Evolutionary conservation across 257 asterid genomes (phyloP).

Genomic region (Orobanche coerulescens): DNA sequence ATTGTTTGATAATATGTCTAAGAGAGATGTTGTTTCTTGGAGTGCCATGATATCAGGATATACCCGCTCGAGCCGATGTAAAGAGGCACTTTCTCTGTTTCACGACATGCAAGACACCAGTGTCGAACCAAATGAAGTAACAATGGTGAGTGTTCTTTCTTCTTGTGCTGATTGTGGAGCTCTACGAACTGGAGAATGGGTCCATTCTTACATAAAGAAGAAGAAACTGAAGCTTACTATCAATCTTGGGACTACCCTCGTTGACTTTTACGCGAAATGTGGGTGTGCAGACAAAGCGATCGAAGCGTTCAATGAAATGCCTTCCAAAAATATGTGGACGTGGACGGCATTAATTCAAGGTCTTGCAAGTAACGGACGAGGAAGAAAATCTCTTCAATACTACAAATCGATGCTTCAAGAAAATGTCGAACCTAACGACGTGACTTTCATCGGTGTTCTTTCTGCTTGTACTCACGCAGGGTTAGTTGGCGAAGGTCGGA

Average conservation of each 20-base stretch:
- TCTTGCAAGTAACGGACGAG: conserved; percentile 41
- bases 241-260: conserved; percentile 32
- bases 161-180: conserved; percentile 48
- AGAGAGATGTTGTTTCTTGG: conserved; percentile 39
- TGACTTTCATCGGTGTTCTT: conserved; percentile 39
- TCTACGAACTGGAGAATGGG: conserved; percentile 38
- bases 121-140: conserved; percentile 40
- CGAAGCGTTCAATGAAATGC: conserved; percentile 29
- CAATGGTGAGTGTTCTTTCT: conserved; percentile 43
- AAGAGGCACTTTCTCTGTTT: conserved; percentile 35
- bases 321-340: conserved; percentile 29
- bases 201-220: conserved; percentile 32
- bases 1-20: conserved; percentile 31
- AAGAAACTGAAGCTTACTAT: conserved; percentile 29
- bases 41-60: conserved; percentile 46
- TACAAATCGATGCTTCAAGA: conserved; percentile 33
- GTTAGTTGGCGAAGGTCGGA: conserved; percentile 31
- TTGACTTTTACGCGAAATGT: conserved; percentile 47
- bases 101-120: conserved; percentile 35
- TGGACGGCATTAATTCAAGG: conserved; percentile 50
- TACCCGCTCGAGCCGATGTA: conserved; percentile 23
- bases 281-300: conserved; percentile 35
- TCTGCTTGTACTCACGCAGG: conserved; percentile 43
- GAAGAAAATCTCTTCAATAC: conserved; percentile 26
- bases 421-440: conserved; percentile 32